These are phyloP conservation scores for Plenodomus lindquistii DNA, from an alignment of 2,329 filamentous ascomycete genomes.

Conservation along the genomic window DNA sequence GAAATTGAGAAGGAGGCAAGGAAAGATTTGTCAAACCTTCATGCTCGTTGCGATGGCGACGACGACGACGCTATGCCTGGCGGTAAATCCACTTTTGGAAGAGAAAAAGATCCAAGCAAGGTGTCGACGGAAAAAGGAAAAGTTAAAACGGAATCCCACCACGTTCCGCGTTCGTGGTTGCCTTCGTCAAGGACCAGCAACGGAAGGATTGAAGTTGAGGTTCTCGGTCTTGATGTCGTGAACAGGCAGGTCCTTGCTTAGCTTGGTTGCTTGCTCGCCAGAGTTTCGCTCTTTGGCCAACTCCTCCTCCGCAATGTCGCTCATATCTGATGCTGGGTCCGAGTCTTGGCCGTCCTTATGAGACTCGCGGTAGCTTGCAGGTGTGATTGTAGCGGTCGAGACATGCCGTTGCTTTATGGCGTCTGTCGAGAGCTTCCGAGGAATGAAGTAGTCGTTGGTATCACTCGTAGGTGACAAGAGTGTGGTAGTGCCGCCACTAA, in stretches of 20 bases:
- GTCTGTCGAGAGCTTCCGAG: conserved; percentile 28
- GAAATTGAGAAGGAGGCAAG: neutral
- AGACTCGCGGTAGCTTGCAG: conserved; percentile 31
- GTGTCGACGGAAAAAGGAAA: no score
- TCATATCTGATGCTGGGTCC: conserved; percentile 36
- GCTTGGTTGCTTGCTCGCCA: conserved; percentile 6
- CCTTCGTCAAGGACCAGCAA: neutral
- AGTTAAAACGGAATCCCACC: no score
- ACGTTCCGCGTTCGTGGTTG: no score
- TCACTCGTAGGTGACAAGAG: conserved; percentile 22
- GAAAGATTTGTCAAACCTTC: neutral
- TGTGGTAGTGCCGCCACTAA: conserved; percentile 29
- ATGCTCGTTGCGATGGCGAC: neutral
- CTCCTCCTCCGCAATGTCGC: conserved; percentile 39
- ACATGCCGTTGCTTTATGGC: conserved; percentile 40
- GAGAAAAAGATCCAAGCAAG: neutral
- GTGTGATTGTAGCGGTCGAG: conserved; percentile 42
- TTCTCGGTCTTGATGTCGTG: neutral
- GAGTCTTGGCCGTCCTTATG: conserved; percentile 26
- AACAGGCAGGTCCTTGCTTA: neutral
- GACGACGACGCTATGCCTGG: neutral
- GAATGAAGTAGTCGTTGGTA: conserved; percentile 24
- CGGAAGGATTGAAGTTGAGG: neutral
- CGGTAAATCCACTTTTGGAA: neutral
- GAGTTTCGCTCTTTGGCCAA: conserved; percentile 11